Conservation (phyloP, 257 asterid genomes). For the Lavandula angustifolia region DNA sequence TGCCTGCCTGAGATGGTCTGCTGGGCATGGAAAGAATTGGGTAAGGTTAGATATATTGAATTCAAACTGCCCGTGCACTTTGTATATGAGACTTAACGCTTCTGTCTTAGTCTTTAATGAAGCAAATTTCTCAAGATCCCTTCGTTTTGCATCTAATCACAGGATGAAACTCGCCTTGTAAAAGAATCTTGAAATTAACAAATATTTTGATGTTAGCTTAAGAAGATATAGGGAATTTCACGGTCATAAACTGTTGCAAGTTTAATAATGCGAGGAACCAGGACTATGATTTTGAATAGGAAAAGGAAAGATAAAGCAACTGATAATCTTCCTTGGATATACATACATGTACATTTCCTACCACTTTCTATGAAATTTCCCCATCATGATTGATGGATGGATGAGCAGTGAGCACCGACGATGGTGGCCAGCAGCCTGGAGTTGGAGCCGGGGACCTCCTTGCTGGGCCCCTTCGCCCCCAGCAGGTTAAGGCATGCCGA, state of each 20-base stretch:
- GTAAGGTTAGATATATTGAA: slow-evolving; percentile 3
- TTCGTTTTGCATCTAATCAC: background rate
- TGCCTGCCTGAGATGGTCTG: background rate
- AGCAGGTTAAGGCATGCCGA: slow-evolving; percentile 54
- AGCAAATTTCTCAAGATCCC: slow-evolving; percentile 1
- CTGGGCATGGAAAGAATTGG: background rate
- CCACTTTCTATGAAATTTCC: too few relatives aligned
- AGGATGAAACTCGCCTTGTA: background rate
- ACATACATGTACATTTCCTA: too few relatives aligned
- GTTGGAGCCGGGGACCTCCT: slow-evolving; percentile 47
- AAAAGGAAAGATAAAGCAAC: too few relatives aligned
- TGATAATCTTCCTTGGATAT: too few relatives aligned
- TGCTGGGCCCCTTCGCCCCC: slow-evolving; percentile 53
- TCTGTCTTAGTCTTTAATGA: background rate
- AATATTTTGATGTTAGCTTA: too few relatives aligned
- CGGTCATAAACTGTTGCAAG: too few relatives aligned
- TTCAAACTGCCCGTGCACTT: background rate
- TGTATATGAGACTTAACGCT: slow-evolving; percentile 20
- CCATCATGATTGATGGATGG: too few relatives aligned
- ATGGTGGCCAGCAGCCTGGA: slow-evolving; percentile 43
- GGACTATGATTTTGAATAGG: too few relatives aligned
- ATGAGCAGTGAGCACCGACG: background rate
- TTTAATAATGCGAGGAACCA: too few relatives aligned
- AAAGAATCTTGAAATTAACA: too few relatives aligned
- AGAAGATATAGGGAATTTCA: too few relatives aligned